Base-by-base conservation (phyloP, 176 grass and related monocot species). In the Lolium multiflorum region DNA sequence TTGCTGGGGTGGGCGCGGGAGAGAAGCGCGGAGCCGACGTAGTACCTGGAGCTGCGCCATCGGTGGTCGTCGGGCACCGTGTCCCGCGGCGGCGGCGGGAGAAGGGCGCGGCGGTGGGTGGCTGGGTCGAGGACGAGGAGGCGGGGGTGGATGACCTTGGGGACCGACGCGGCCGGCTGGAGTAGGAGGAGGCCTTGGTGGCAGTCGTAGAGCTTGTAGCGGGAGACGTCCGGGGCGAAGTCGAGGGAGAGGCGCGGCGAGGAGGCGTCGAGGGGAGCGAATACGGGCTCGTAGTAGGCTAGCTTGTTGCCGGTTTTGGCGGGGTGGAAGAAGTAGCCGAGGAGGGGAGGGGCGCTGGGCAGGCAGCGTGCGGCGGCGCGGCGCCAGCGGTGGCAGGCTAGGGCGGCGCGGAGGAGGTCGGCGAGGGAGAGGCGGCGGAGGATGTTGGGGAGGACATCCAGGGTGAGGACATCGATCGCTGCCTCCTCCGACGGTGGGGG, bases 111-210 rank as follows among this genome's bases (percentile, higher is more conserved):
- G n/a, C 70, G 71, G 4, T 8, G 35, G 11, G 71, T 68, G 59
- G 37, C 79, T 0, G 60, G 71, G 86, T 88, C 26, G 78, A 41
- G 17, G 63, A 70, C 63, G 41, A 83, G 81, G 63, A 88, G 13
- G 74, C 43, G 41, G 4, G 81, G 39, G 60, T 26, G 11, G 73
- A 10, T 18, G 2, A 0, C 20, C 18, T 22, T 11, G n/a, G 51
- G 81, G 28, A 11, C 18, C 37, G 18, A 0, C 1, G 1, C 22
- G 21, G 22, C 1, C 7, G 44, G 72, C 25, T 78, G 41, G 13
- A 88, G 25, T 2, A 88, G 74, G 17, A 88, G 20, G 64, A 88
- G 77, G 55, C 84, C 85, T 11, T 66, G 69, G 69, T 66, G 69
- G 15, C 17, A 74, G 58, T 87, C 69, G 11, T 0, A 2, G 70